Evolutionary conservation across 1,139 yeast species (phyloP).

Genomic region (Tardiomyces digboiensis): DNA sequence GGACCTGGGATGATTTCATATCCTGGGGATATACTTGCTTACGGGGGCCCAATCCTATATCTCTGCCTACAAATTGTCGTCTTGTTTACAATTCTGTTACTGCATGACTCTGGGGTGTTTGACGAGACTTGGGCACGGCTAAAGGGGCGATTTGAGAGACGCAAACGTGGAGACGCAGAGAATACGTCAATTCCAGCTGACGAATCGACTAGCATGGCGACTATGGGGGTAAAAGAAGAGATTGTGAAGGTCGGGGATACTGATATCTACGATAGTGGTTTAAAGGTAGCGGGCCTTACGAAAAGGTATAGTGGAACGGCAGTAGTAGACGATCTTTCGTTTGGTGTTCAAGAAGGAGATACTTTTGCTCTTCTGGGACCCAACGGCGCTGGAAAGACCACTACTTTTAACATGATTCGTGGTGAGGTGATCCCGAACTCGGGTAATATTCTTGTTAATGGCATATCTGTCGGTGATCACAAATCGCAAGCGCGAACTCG

Average conservation of each 20-base stretch:
- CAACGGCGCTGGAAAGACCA: slow-evolving; percentile 97
- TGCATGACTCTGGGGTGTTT: slow-evolving; percentile 28
- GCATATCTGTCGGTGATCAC: slow-evolving; percentile 19
- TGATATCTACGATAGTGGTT: slow-evolving; percentile 15
- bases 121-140: not conserved
- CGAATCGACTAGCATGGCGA: not conserved
- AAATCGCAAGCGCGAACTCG: slow-evolving; percentile 23
- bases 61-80: slow-evolving; percentile 19
- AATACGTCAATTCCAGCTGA: not conserved
- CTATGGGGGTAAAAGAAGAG: slow-evolving; percentile 4
- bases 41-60: slow-evolving; percentile 29
- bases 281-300: slow-evolving; percentile 22
- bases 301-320: slow-evolving; percentile 19
- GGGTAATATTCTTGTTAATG: slow-evolving; percentile 25
- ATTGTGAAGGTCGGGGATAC: slow-evolving; percentile 4
- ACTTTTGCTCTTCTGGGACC: slow-evolving; percentile 60
- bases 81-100: slow-evolving; percentile 18
- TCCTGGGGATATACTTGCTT: slow-evolving; percentile 24
- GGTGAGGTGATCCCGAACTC: slow-evolving; percentile 31
- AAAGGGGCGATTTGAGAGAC: not conserved
- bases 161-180: not conserved
- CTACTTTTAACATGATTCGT: slow-evolving; percentile 60
- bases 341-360: slow-evolving; percentile 26
- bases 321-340: slow-evolving; percentile 27
- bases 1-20: slow-evolving; percentile 12